Evolutionary conservation across 768 basidiomycete species (phyloP).

Genomic region (Hemileccinum impolitum): DNA sequence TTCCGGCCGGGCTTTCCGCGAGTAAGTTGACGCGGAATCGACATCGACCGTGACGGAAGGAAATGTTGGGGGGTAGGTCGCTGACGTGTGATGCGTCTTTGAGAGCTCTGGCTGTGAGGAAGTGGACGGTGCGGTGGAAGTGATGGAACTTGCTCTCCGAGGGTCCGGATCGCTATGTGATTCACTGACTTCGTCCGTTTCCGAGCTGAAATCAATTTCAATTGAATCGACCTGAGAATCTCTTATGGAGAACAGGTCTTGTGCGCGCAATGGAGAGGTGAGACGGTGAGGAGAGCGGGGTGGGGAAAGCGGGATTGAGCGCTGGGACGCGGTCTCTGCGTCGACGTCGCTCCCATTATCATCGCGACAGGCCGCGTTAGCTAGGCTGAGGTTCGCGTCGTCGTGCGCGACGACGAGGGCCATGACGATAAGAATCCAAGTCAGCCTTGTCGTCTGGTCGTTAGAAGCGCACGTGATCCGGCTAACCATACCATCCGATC

Average conservation of each 20-base stretch:
- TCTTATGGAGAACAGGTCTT: constrained; percentile 36
- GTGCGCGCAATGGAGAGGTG: constrained; percentile 18
- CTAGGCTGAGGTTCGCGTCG: neutral
- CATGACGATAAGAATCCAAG: constrained; percentile 4
- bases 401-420: constrained; percentile 4
- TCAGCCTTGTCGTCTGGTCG: neutral
- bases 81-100: constrained; percentile 32
- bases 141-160: constrained; percentile 46
- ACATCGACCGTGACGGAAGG: constrained; percentile 44
- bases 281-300: constrained; percentile 46
- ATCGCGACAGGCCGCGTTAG: constrained; percentile 5
- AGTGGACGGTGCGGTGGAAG: constrained; percentile 49
- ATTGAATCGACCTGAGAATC: constrained; percentile 45
- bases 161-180: constrained; percentile 35
- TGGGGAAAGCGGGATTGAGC: constrained; percentile 71
- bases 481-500: neutral
- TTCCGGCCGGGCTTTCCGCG: constrained; percentile 73
- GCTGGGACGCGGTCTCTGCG: constrained; percentile 75
- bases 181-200: constrained; percentile 51
- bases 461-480: constrained; percentile 17
- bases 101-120: constrained; percentile 33
- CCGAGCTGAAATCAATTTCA: constrained; percentile 53
- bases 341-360: constrained; percentile 51
- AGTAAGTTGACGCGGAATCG: constrained; percentile 54
- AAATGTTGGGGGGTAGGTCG: constrained; percentile 61